These are phyloP conservation scores for Suillus clintonianus DNA, from an alignment of 768 basidiomycete species.

Conservation along the genomic window DNA sequence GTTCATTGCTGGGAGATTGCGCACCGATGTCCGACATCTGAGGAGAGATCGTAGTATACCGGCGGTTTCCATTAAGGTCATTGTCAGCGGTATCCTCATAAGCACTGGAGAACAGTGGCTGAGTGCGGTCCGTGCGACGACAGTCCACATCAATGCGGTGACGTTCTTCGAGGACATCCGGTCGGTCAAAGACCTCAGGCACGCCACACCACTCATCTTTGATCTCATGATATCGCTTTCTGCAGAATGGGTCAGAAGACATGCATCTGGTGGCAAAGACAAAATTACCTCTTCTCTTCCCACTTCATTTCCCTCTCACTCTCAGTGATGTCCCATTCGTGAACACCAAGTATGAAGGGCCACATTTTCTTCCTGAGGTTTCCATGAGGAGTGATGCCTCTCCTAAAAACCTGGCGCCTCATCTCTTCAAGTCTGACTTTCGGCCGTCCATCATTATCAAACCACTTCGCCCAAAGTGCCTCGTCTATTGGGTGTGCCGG, in stretches of 20 bases:
- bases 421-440: constrained; percentile 68
- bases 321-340: constrained; percentile 74
- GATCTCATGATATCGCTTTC: constrained; percentile 66
- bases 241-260: constrained; percentile 27
- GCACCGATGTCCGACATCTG: constrained; percentile 74
- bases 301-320: constrained; percentile 62
- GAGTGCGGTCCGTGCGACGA: constrained; percentile 92
- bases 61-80: constrained; percentile 51
- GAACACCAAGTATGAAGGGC: constrained; percentile 88
- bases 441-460: constrained; percentile 68
- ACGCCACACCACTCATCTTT: constrained; percentile 85
- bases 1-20: constrained; percentile 87
- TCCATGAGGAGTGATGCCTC: constrained; percentile 61
- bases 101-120: constrained; percentile 76
- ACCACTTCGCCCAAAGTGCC: constrained; percentile 77
- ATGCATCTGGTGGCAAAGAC: neutral
- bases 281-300: constrained; percentile 60
- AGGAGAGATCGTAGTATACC: constrained; percentile 75
- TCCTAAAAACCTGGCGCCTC: constrained; percentile 74
- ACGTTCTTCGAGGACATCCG: constrained; percentile 85
- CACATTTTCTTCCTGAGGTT: constrained; percentile 74
- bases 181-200: constrained; percentile 77
- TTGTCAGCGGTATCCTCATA: constrained; percentile 37
- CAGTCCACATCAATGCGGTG: constrained; percentile 97
- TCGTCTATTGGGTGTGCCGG: constrained; percentile 77